Conservation (phyloP, 169 alveolate genomes). For the Eimeria necatrix region DNA sequence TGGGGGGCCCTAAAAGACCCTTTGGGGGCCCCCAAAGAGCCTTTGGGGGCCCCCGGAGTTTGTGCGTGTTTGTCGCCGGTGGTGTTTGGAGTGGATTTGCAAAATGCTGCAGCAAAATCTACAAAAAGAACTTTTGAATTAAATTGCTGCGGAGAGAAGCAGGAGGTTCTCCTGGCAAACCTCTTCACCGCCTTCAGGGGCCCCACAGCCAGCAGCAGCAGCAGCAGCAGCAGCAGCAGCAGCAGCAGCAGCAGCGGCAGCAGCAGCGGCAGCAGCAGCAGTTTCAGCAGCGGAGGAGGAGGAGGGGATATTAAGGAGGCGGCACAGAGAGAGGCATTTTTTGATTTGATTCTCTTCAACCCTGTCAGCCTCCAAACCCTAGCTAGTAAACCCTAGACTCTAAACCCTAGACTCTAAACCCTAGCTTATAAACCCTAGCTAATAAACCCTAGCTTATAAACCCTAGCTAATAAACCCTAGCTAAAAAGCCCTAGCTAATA, state of each 20-base stretch:
- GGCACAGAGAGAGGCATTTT: neutral
- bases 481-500: too few relatives aligned
- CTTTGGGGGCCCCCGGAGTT: neutral
- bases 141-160: neutral
- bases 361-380: constrained; percentile 1
- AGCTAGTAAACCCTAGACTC: too few relatives aligned
- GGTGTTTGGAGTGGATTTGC: neutral
- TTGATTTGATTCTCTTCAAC: neutral
- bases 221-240: neutral
- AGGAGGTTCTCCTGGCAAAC: neutral
- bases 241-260: neutral
- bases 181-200: constrained; percentile 23
- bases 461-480: too few relatives aligned
- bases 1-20: too few relatives aligned
- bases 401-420: too few relatives aligned
- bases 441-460: too few relatives aligned
- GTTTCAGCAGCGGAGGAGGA: neutral
- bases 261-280: neutral
- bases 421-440: too few relatives aligned
- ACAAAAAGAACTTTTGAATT: neutral
- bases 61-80: neutral
- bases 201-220: neutral
- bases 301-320: neutral
- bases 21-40: too few relatives aligned
- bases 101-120: neutral